Evolutionary conservation across 768 basidiomycete genomes (phyloP).

Genomic region (Mycena filopes): DNA sequence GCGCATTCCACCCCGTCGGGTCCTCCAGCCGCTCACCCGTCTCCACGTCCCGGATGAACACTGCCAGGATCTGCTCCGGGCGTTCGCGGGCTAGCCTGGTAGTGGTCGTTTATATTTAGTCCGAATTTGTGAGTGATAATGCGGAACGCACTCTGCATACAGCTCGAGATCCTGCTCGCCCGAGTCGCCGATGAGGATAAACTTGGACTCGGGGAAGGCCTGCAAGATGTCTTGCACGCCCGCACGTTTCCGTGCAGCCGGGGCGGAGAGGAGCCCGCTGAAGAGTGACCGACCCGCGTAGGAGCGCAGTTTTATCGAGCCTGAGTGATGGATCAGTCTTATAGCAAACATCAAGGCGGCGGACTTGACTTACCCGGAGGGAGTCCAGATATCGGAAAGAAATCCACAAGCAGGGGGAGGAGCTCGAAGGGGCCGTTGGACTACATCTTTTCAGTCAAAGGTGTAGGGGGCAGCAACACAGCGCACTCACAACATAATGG

Average conservation of each 20-base stretch:
- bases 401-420: slow-evolving; percentile 80
- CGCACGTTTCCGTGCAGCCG: slow-evolving; percentile 84
- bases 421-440: slow-evolving; percentile 92
- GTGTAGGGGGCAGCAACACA: not conserved
- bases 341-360: not conserved
- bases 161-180: slow-evolving; percentile 97
- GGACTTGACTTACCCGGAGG: slow-evolving; percentile 61
- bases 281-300: slow-evolving; percentile 88
- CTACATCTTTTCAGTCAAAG: slow-evolving; percentile 46
- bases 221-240: slow-evolving; percentile 84
- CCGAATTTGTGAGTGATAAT: not conserved
- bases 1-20: slow-evolving; percentile 65
- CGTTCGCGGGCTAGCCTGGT: slow-evolving; percentile 74
- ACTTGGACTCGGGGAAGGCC: slow-evolving; percentile 76
- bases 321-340: slow-evolving; percentile 43
- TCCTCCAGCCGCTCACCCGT: slow-evolving; percentile 60
- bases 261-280: slow-evolving; percentile 83
- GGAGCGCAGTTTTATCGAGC: slow-evolving; percentile 84
- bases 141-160: slow-evolving; percentile 68
- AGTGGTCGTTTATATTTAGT: not conserved
- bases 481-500: slow-evolving; percentile 84
- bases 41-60: slow-evolving; percentile 85
- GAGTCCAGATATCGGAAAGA: slow-evolving; percentile 74
- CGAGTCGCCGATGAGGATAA: slow-evolving; percentile 90
- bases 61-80: slow-evolving; percentile 74